Base-by-base conservation (phyloP, 2,329 filamentous ascomycete genomes). In the Aspergillus felis region DNA sequence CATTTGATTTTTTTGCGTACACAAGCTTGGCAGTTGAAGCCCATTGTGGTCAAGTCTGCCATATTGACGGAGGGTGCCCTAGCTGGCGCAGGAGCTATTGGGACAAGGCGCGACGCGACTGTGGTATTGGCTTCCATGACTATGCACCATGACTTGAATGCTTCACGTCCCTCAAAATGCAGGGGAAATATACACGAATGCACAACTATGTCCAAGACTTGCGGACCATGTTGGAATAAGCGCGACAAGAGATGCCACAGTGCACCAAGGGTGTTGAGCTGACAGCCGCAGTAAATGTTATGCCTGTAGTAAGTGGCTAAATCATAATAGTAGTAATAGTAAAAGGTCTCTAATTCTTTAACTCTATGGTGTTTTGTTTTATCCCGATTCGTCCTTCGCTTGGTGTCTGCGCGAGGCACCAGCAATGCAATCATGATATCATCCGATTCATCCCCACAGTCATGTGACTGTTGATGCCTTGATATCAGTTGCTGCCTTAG, bases 1-100 rank as follows among this genome's bases (percentile, higher is more conserved):
- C 76, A 79, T 60, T 74, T 77, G 8, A 78, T 72, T 57, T 79
- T 79, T 46, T 73, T 65, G 25, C 71, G 66, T 32, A 69, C 69
- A 47, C 70, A 71, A 14, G 53, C 5, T 46, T 63, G 62, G 51
- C 62, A 67, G 32, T 55, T 64, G 47, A 51, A 60, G 35, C 7
- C 32, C 57, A 61, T 57, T 35, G 53, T 25, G n/a, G 49, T 20
- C 49, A 28, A 9, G 10, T 49, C 50, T 25, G 50, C 27, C 17
- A 44, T 4, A n/a, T 56, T 24, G 8, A 24, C 29, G 10, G n/a
- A 54, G 4, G 32, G 32, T 38, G 52, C n/a, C 35, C 38, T 41
- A 10, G 28, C 25, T 25, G 51, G 29, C 28, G 57, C 57, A 17
- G 54, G 50, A 46, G 57, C 57, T 27, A 59, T 55, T 24, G n/a